A percentile compares a stretch with the other conserved stretches of the same genome.
phyloP scores from a whole-genome alignment of 2,329 filamentous ascomycete genomes.

The Chrysoporthe deuterocubensis region DNA sequence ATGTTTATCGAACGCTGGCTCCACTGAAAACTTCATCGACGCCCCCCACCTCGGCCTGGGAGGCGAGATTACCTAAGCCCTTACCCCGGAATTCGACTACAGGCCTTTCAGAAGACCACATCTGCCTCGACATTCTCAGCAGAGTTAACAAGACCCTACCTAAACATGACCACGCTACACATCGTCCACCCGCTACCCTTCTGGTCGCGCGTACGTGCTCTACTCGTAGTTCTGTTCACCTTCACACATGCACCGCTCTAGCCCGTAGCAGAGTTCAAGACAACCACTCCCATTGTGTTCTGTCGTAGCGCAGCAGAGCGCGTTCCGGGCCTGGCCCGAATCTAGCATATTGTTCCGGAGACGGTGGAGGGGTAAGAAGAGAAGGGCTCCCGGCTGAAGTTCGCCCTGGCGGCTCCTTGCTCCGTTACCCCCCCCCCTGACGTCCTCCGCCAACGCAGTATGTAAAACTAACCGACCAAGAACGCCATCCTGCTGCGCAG shows the following conservation, averaged over 20 bases:
- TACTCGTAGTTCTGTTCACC: neutral
- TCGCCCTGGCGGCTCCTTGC: neutral
- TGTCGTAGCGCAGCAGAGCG: constrained; percentile 11
- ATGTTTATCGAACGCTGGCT: constrained; percentile 1
- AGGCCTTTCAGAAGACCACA: too few relatives aligned
- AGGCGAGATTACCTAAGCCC: neutral
- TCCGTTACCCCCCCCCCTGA: neutral
- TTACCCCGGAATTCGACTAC: too few relatives aligned
- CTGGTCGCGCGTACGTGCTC: neutral
- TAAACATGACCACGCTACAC: too few relatives aligned
- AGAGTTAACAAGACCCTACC: too few relatives aligned
- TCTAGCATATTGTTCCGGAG: constrained; percentile 3
- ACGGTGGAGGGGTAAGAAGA: too few relatives aligned
- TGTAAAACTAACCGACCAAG: constrained; percentile 12
- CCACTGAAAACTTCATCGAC: constrained; percentile 1
- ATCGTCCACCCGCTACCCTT: neutral
- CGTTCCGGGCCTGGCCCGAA: neutral
- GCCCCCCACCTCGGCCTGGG: neutral
- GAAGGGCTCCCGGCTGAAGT: too few relatives aligned
- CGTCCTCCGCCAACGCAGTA: neutral
- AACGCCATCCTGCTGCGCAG: constrained; percentile 18
- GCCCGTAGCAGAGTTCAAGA: neutral
- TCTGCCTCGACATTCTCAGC: too few relatives aligned
- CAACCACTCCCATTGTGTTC: constrained; percentile 15
- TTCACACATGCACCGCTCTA: neutral